Evolutionary conservation across 2,329 filamentous ascomycete genomes (phyloP), one percentile per base, ranked within the genome.

Genomic region (Fusarium armeniacum): DNA sequence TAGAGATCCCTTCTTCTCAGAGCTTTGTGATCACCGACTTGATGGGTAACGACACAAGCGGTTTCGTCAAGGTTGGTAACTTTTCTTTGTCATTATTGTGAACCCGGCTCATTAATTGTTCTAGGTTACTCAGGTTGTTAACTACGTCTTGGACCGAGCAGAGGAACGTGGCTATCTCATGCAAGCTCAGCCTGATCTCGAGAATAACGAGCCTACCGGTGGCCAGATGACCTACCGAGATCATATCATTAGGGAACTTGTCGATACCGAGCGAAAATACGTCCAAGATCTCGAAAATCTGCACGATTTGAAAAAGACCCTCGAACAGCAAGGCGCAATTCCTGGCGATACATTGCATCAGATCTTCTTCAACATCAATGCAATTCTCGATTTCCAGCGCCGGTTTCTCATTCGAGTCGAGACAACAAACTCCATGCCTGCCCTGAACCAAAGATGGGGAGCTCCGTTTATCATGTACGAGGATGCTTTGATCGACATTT

Each of bases 251-350:
- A 90, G 92, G 76, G 96, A 99, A 80, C 83, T 99, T 47, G 91
- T 99, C 58, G 93, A 95, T 74, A 98, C 95, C 2, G 96, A 99
- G 81, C 90, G 96, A 67, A 98, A 98, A 81, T 99, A 99, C 74
- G 96, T 98, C 6, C 94, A 98, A 78, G 96, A 99, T 82, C 83
- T 99, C 55, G 95, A 98, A 78, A 95, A 97, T 72, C 81, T 99
- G 36, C 94, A 98, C 78, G 91, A 94, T 51, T 87, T 98, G 76
- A 98, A 97, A 82, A 95, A 93, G 81, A 89, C 91, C 26, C 85
- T 98, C 58, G 94, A 98, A 74, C 92, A 97, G 77, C 94, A 91
- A 71, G 94, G 94, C 38, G 89, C 93, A 38, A 89, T 98, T 69
- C 92, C 93, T 3, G 95, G 96, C 56, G 96, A 99, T 78, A 89